Evolutionary conservation across 140 eudicot species (phyloP), one percentile per base, ranked within the genome.

Genomic region (Flaveria floridana): DNA sequence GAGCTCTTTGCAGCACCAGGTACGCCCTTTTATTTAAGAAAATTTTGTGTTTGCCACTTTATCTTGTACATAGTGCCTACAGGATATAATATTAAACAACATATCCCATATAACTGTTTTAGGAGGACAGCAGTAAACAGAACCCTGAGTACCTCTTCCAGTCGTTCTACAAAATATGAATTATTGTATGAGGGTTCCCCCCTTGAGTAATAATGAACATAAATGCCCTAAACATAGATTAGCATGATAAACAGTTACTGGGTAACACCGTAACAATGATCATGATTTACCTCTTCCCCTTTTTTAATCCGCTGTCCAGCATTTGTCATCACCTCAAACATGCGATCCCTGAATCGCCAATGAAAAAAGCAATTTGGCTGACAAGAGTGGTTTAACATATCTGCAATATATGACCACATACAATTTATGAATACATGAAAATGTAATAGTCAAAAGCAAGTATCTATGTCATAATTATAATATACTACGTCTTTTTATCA

Each of bases 291-390:
- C 89, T 94, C 99, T 53, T 94, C 99, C 72, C 99, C 99, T 34
- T 82, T 88, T 77, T 69, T 87, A 39, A 94, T 85, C 61, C 78
- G 41, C 68, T 89, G 94, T 66, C 99, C 99, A 61, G 99, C 96
- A 84, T 91, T 94, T 72, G 87, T 88, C 99, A 91, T 88, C 81
- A 94, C 99, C 87, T 87, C 99, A 80, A 94, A 89, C 99, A 94
- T 91, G 51, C 99, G 89, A 71, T 94, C 99, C 78, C 86, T 94
- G 76, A 85, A 91, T 76, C 99, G 91, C 99, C 99, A 94, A 81
- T 90, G 96, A 70, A 94, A 85, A 81, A 94, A 94, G 73, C 99
- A 88, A 87, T 94, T 94, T 71, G 99, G 99, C 79, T 83, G 89
- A 71, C 89, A 87, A 56, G 99, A 91, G 76, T 94, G 99, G 84